phyloP scores from a whole-genome alignment of 2,329 filamentous ascomycete genomes.

The Colletotrichum karsti region DNA sequence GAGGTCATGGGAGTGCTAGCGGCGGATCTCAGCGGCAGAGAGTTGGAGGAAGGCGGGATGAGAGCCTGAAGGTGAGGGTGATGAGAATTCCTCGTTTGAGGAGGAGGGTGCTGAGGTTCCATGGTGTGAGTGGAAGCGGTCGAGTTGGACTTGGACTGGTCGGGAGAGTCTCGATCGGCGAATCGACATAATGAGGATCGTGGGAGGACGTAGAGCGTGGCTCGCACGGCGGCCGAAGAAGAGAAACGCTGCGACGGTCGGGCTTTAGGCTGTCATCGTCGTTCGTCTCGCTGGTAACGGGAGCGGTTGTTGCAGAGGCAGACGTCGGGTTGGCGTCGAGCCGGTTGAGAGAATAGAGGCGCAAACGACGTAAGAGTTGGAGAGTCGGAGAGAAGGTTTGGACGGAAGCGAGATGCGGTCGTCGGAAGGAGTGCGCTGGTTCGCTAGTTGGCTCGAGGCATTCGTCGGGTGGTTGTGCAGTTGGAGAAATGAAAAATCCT shows the following conservation, averaged over 20 bases:
- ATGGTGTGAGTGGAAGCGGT: slow-evolving; percentile 1
- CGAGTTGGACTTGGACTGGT: slow-evolving; percentile 14
- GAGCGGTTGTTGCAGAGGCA: neutral
- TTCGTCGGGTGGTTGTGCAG: neutral
- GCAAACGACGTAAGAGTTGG: neutral
- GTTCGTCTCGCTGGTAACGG: neutral
- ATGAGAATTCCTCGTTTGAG: slow-evolving; percentile 15
- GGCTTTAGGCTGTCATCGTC: slow-evolving; percentile 21
- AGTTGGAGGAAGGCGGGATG: slow-evolving; percentile 41
- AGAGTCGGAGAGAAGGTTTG: neutral
- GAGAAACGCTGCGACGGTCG: slow-evolving; percentile 6
- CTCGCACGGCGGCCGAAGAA: slow-evolving; percentile 28
- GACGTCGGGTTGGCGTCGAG: neutral
- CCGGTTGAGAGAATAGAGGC: neutral
- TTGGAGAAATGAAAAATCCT: neutral
- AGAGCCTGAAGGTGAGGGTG: slow-evolving; percentile 26
- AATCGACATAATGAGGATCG: slow-evolving; percentile 31
- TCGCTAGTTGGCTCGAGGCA: neutral
- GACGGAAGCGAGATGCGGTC: neutral
- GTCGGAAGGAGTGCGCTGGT: neutral
- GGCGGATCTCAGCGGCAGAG: slow-evolving; percentile 56
- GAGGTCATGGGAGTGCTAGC: slow-evolving; percentile 68
- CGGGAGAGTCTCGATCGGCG: slow-evolving; percentile 23
- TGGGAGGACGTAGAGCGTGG: slow-evolving; percentile 17
- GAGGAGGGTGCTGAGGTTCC: slow-evolving; percentile 20